These are phyloP conservation scores for Vigna hirtella DNA, from an alignment of 306 rosid genomes.

Conservation along the genomic window DNA sequence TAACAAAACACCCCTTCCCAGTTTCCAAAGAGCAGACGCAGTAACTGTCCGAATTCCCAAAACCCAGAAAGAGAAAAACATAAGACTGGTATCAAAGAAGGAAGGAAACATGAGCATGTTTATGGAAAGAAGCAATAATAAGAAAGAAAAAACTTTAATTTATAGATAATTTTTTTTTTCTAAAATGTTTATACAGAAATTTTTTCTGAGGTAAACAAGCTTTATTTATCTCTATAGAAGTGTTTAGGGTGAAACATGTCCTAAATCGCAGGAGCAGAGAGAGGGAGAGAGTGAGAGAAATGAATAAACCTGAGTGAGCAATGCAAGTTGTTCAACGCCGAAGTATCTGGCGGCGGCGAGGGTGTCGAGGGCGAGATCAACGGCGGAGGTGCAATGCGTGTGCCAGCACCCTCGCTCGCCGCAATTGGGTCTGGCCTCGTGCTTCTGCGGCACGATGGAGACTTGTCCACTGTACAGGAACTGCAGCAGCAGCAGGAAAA, in stretches of 20 bases:
- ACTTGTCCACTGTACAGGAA: constrained; percentile 96
- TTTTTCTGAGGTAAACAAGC: too few species aligned
- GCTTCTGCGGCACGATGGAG: constrained; percentile 93
- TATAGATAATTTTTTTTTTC: too few species aligned
- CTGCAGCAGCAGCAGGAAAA: constrained; percentile 82
- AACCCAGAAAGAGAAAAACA: constrained; percentile 48
- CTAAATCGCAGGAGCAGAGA: neutral
- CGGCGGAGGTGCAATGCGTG: constrained; percentile 99
- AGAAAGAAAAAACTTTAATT: too few species aligned
- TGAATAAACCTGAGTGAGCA: constrained; percentile 83
- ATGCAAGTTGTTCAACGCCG: constrained; percentile 95
- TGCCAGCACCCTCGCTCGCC: constrained; percentile 97
- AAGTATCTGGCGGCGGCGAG: constrained; percentile 96
- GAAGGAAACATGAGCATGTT: neutral
- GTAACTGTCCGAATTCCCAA: constrained; percentile 56
- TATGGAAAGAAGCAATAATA: too few species aligned
- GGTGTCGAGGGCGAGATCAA: constrained; percentile 95
- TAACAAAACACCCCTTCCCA: constrained; percentile 38
- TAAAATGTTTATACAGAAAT: too few species aligned
- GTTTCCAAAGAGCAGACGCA: constrained; percentile 47
- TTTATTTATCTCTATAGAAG: too few species aligned
- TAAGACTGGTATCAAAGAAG: constrained; percentile 44
- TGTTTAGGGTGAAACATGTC: too few species aligned
- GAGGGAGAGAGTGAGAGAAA: neutral
- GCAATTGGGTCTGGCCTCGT: constrained; percentile 94